A percentile compares a stretch with the other conserved stretches of the same genome.
These are phyloP conservation scores for Rhynchospora breviuscula DNA, from an alignment of 176 grass and related monocot genomes.

Conservation along the genomic window DNA sequence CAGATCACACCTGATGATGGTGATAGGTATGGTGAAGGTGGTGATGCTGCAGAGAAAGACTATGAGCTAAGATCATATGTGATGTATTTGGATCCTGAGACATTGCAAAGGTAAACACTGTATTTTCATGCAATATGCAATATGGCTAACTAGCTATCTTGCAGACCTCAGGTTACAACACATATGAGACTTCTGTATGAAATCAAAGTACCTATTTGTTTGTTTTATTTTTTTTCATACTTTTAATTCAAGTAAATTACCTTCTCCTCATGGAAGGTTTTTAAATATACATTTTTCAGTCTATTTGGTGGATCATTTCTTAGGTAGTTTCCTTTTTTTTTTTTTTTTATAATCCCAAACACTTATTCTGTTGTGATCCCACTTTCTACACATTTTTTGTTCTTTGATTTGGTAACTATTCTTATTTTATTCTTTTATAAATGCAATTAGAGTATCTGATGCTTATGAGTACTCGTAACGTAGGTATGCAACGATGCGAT, in stretches of 20 bases:
- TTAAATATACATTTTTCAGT: neutral
- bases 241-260: neutral
- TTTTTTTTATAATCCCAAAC: neutral
- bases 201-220: neutral
- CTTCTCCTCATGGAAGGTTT: neutral
- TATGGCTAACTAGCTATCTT: neutral
- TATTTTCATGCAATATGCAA: neutral
- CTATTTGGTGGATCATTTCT: neutral
- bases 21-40: constrained; percentile 33
- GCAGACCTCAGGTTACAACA: neutral
- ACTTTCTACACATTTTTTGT: neutral
- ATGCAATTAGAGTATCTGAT: neutral
- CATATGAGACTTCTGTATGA: neutral
- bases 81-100: constrained; percentile 59
- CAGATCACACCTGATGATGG: constrained; percentile 56
- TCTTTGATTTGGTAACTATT: neutral
- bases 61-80: constrained; percentile 81
- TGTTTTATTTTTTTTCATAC: neutral
- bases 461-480: neutral
- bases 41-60: constrained; percentile 41
- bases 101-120: constrained; percentile 41
- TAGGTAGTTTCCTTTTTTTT: neutral
- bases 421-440: neutral
- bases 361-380: neutral
- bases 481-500: constrained; percentile 81